Percentiles rank a stretch among this genome's conserved stretches.
phyloP scores from a whole-genome alignment of 352 stramenopile species.

The Pythium dissotocum region DNA sequence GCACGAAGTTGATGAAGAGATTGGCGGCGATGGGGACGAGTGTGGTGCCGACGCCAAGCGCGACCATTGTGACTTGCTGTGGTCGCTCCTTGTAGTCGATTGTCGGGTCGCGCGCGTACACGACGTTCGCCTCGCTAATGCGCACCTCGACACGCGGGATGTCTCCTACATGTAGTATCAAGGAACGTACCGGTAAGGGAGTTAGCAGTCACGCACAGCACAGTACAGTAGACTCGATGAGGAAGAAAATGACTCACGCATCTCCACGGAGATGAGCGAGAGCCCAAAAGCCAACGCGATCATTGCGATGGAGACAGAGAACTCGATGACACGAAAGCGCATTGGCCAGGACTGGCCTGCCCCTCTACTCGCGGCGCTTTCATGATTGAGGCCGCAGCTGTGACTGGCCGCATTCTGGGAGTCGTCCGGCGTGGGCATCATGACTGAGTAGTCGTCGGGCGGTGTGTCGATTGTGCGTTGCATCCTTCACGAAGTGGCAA shows the following conservation, averaged over 20 bases:
- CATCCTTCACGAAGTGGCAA: too few relatives aligned
- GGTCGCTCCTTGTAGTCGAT: conserved; percentile 49
- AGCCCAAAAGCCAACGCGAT: conserved; percentile 48
- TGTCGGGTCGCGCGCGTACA: conserved; percentile 57
- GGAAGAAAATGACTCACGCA: conserved; percentile 31
- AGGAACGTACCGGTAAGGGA: not conserved
- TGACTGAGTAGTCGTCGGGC: too few relatives aligned
- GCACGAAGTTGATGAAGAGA: conserved; percentile 54
- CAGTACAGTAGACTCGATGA: too few relatives aligned
- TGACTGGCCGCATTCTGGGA: too few relatives aligned
- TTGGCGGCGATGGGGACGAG: conserved; percentile 46
- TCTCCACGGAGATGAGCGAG: conserved; percentile 46
- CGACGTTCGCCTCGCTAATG: conserved; percentile 41
- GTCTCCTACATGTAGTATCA: conserved; percentile 28
- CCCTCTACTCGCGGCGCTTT: too few relatives aligned
- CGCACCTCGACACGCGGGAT: conserved; percentile 58
- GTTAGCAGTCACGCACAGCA: not conserved
- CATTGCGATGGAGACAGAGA: conserved; percentile 44
- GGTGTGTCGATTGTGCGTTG: too few relatives aligned
- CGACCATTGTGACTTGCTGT: conserved; percentile 60
- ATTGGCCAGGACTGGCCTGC: conserved; percentile 1
- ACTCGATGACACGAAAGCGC: conserved; percentile 58
- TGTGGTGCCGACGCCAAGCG: conserved; percentile 39
- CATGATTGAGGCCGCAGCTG: conserved; percentile 2
- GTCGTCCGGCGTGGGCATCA: too few relatives aligned